phyloP scores from a whole-genome alignment of 1,284 basidiomycete species.

The Pseudozyma tsukubaensis region DNA sequence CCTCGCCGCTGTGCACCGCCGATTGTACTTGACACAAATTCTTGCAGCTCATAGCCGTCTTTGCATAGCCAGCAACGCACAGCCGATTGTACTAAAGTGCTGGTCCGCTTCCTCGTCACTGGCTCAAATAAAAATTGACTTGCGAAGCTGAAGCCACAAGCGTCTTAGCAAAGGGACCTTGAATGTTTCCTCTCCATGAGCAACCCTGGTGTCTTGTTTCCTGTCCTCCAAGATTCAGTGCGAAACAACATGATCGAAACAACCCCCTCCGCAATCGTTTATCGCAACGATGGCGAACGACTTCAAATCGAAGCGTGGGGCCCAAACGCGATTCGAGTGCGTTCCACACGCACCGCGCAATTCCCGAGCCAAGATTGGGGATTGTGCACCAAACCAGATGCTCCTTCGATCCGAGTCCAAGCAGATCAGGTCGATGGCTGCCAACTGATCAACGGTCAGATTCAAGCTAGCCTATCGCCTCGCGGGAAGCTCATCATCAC shows the following conservation, averaged over 20 bases:
- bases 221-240: too few species aligned
- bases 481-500: constrained; percentile 19
- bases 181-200: too few species aligned
- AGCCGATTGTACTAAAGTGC: too few species aligned
- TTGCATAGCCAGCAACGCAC: too few species aligned
- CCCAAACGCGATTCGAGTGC: constrained; percentile 22
- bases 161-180: too few species aligned
- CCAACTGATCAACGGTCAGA: constrained; percentile 20
- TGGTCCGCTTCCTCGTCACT: too few species aligned
- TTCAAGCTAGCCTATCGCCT: constrained; percentile 15
- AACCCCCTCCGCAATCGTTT: neutral
- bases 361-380: constrained; percentile 24
- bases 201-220: too few species aligned
- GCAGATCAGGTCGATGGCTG: neutral
- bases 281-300: constrained; percentile 20
- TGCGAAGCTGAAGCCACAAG: too few species aligned
- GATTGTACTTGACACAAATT: too few species aligned
- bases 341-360: constrained; percentile 2
- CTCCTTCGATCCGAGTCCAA: neutral
- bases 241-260: neutral
- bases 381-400: constrained; percentile 7
- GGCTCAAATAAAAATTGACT: too few species aligned
- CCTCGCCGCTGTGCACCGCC: too few species aligned
- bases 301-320: constrained; percentile 34
- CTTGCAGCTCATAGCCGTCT: too few species aligned